These are phyloP conservation scores for Phalaenopsis equestris DNA, from an alignment of 106 monocot species.

Conservation along the genomic window DNA sequence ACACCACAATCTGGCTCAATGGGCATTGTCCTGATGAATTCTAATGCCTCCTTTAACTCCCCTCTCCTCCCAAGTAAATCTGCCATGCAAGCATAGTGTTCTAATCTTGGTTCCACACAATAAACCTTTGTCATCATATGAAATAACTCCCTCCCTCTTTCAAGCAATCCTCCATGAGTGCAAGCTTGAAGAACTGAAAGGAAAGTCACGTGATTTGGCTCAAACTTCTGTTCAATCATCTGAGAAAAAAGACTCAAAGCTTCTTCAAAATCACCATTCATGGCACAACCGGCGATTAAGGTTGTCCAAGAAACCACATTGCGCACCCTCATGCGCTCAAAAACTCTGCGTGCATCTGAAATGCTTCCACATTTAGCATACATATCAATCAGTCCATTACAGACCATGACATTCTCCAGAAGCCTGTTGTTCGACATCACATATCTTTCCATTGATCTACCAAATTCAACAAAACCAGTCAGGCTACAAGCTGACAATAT, in stretches of 20 bases:
- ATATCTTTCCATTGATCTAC: constrained; percentile 21
- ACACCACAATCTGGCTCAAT: constrained; percentile 30
- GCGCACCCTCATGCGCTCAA: constrained; percentile 20
- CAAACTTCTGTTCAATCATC: constrained; percentile 13
- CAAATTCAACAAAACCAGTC: constrained; percentile 26
- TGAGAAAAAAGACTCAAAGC: constrained; percentile 27
- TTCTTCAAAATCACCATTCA: constrained; percentile 23
- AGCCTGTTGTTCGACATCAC: constrained; percentile 15
- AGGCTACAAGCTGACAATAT: constrained; percentile 32
- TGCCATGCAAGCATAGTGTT: constrained; percentile 38
- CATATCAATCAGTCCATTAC: constrained; percentile 36
- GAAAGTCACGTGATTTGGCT: constrained; percentile 39
- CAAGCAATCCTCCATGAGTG: constrained; percentile 33
- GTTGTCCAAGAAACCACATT: constrained; percentile 36
- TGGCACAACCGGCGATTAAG: constrained; percentile 31
- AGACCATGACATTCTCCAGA: constrained; percentile 10
- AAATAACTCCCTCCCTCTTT: constrained; percentile 23
- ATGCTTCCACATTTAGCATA: constrained; percentile 37
- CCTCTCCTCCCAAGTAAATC: constrained; percentile 36
- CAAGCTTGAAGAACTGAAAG: constrained; percentile 39
- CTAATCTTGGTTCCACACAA: constrained; percentile 20
- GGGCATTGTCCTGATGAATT: constrained; percentile 19
- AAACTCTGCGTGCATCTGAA: constrained; percentile 19
- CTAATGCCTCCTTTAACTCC: constrained; percentile 22
- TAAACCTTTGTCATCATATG: constrained; percentile 22